Percentiles rank a stretch among this genome's conserved stretches.
phyloP scores from a whole-genome alignment of 2,329 filamentous ascomycete species.

The Trichoderma sp. region DNA sequence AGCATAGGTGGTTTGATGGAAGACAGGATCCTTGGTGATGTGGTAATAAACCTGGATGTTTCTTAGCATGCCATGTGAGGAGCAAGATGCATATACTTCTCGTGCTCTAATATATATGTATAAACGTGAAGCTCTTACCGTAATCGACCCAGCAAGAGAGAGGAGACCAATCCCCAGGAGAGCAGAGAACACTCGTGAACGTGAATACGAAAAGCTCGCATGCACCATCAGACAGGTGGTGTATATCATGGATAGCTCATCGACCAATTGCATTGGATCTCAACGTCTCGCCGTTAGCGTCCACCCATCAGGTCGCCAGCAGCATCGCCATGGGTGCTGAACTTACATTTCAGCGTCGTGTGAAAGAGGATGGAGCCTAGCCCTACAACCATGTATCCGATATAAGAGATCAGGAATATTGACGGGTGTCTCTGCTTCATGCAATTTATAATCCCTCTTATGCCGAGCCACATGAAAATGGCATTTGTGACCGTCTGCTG shows the following conservation, averaged over 20 bases:
- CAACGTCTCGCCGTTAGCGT: conserved; percentile 3
- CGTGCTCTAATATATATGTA: not conserved
- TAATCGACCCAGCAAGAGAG: conserved; percentile 64
- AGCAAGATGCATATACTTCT: not conserved
- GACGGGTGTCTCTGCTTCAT: conserved; percentile 66
- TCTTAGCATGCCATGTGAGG: not conserved
- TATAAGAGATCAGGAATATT: conserved; percentile 67
- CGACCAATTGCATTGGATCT: conserved; percentile 60
- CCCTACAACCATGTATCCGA: conserved; percentile 54
- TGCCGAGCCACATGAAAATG: conserved; percentile 74
- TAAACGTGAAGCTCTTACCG: conserved; percentile 47
- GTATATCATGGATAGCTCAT: conserved; percentile 60
- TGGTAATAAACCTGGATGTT: conserved; percentile 57
- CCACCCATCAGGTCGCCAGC: not conserved
- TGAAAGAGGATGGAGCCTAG: conserved; percentile 57
- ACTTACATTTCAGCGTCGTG: conserved; percentile 53
- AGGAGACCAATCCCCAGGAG: conserved; percentile 56
- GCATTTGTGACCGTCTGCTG: conserved; percentile 72
- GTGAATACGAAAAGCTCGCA: conserved; percentile 71
- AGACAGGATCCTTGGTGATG: conserved; percentile 74
- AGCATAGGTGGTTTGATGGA: conserved; percentile 79
- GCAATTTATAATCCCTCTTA: conserved; percentile 73
- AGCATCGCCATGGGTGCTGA: not conserved
- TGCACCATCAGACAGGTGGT: conserved; percentile 55
- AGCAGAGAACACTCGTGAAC: conserved; percentile 47